Conservation (phyloP, 257 asterid species). For the Solanum raphanifolium region DNA sequence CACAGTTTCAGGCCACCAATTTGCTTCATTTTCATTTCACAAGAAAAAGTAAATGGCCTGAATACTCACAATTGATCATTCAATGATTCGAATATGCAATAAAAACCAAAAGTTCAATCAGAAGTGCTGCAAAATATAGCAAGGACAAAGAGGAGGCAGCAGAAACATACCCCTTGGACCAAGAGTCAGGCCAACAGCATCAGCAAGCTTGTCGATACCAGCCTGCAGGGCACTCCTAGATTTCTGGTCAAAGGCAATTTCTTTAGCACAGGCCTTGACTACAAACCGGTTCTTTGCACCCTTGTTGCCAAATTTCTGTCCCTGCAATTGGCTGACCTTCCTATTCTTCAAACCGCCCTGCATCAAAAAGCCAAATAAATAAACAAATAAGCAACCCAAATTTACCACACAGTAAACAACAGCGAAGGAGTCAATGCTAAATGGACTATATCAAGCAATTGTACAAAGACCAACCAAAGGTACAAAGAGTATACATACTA, state of each 20-base stretch:
- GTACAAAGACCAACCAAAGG: background rate
- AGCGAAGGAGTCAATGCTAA: background rate
- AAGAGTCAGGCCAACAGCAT: constrained; percentile 89
- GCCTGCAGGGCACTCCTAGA: constrained; percentile 87
- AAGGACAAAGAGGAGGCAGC: background rate
- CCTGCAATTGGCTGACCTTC: constrained; percentile 55
- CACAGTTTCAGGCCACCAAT: background rate
- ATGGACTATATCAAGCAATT: background rate
- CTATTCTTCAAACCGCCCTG: constrained; percentile 51
- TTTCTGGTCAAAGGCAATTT: constrained; percentile 83
- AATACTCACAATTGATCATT: background rate
- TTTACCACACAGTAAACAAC: background rate
- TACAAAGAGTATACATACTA: background rate
- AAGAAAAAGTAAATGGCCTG: background rate
- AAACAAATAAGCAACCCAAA: background rate
- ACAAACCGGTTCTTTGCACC: constrained; percentile 49
- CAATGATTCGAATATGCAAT: background rate
- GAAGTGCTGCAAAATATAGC: background rate
- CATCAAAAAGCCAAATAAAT: background rate
- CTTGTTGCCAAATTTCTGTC: constrained; percentile 44
- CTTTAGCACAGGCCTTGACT: constrained; percentile 84
- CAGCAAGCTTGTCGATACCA: constrained; percentile 92
- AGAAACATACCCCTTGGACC: constrained; percentile 81
- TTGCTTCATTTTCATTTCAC: background rate
- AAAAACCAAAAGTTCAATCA: background rate